Evolutionary conservation across 371 early-diverging fungal genomes (phyloP), one percentile per base, ranked within the genome.

Genomic region (Nematocida major): DNA sequence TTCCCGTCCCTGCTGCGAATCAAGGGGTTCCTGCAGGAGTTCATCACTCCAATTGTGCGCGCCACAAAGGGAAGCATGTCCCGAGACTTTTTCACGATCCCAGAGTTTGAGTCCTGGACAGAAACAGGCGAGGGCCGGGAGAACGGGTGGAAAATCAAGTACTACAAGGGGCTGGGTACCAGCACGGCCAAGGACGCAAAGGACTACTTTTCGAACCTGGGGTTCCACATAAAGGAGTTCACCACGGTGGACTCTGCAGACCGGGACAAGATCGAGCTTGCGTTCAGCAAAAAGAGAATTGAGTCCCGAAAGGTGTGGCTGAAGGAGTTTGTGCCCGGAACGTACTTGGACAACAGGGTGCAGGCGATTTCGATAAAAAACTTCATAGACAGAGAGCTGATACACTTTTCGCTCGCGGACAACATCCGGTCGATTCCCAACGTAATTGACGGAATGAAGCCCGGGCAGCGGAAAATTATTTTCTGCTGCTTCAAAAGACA

Each of bases 151-250:
- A 38, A 87, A 88, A 66, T 80, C 69, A 97, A 97, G 85, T 98
- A 97, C 88, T 97, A 92, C 86, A 98, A 80, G 89, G 98, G 99
- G 87, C 81, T 99, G 85, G 99, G 98, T 85, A 96, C 98, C 2
- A 91, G 91, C 54, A 91, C 90, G 18, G 85, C 89, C 22, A 84
- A 85, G 26, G 98, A 97, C 81, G 98, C 96, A 24, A 92, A 91
- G 83, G 86, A 90, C 77, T 99, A 98, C 84, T 99, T 98, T 85
- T 83, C 87, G 28, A 86, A 89, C 59, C 85, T 97, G 66, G 81
- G 84, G 0, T 78, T 82, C 45, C 98, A 99, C 85, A 85, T 88
- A 67, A 97, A 97, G 82, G 87, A 85, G n/a, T 98, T 97, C 83
- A 79, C 82, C 22, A 73, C 87, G 0, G 79, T 88, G 15, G 81